A percentile compares a stretch with the other conserved stretches of the same genome.
Evolutionary conservation across 441 rosid genomes (phyloP).

Genomic region (Mallotus repandus): DNA sequence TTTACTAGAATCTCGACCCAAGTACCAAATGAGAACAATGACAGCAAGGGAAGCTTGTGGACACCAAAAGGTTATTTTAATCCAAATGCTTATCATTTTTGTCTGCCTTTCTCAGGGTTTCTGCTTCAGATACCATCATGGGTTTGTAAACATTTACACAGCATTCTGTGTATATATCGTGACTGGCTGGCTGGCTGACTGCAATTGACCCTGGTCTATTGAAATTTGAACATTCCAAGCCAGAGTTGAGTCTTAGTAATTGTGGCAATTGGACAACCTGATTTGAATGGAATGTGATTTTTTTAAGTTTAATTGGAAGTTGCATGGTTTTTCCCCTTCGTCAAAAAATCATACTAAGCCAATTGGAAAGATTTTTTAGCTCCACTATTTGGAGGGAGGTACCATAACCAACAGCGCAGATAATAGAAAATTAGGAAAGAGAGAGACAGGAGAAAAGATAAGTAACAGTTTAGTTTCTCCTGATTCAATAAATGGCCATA

Average conservation of each 20-base stretch:
- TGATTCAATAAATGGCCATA: neutral
- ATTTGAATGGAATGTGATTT: neutral
- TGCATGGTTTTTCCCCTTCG: neutral
- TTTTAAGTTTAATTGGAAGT: neutral
- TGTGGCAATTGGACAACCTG: neutral
- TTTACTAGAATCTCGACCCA: slow-evolving; percentile 88
- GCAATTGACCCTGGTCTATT: neutral
- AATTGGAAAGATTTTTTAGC: neutral
- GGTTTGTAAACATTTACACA: neutral
- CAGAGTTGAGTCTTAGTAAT: neutral
- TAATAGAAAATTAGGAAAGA: too few relatives aligned
- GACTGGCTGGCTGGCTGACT: neutral
- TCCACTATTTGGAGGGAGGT: neutral
- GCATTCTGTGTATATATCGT: neutral
- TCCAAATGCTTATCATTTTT: slow-evolving; percentile 15
- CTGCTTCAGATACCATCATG: neutral
- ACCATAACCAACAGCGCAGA: too few relatives aligned
- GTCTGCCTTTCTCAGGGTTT: neutral
- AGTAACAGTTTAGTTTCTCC: neutral
- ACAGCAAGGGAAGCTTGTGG: slow-evolving; percentile 88
- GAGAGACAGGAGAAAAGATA: too few relatives aligned
- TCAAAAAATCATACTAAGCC: neutral
- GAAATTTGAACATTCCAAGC: slow-evolving; percentile 7
- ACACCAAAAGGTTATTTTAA: slow-evolving; percentile 63
- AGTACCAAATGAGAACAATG: slow-evolving; percentile 76